These are phyloP conservation scores for Beauveria sp. DNA, from an alignment of 2,329 filamentous ascomycete species.

Conservation along the genomic window DNA sequence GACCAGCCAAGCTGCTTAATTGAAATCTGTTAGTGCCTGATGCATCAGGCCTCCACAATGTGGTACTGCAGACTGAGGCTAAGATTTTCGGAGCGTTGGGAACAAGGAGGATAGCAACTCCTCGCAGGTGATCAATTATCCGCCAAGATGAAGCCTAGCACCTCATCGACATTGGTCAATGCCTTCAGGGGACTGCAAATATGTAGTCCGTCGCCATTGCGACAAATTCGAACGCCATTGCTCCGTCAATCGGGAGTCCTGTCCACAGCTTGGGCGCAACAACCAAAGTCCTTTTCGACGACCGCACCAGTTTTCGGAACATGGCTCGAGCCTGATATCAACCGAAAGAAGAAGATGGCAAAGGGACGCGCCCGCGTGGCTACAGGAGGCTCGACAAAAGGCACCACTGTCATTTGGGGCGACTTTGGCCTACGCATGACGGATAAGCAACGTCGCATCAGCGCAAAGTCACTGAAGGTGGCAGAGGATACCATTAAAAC, in stretches of 20 bases:
- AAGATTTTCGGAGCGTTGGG: conserved; percentile 28
- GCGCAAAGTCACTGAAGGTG: conserved; percentile 76
- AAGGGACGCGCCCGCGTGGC: conserved; percentile 84
- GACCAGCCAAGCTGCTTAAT: conserved; percentile 26
- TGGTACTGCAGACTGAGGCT: neutral
- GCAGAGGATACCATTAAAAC: conserved; percentile 91
- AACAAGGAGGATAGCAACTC: conserved; percentile 10
- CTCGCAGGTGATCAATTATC: conserved; percentile 15
- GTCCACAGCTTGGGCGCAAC: conserved; percentile 21
- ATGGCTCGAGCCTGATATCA: conserved; percentile 74
- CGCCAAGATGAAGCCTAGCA: conserved; percentile 38
- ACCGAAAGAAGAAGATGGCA: conserved; percentile 78
- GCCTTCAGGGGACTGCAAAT: conserved; percentile 45
- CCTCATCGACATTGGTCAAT: conserved; percentile 37
- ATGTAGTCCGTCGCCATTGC: conserved; percentile 30
- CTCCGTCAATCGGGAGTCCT: conserved; percentile 22
- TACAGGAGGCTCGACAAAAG: conserved; percentile 83
- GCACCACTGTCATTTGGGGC: conserved; percentile 93
- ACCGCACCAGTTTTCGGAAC: conserved; percentile 51
- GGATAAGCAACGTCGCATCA: conserved; percentile 88
- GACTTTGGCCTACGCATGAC: conserved; percentile 91
- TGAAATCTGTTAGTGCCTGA: conserved; percentile 16
- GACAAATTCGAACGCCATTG: conserved; percentile 27
- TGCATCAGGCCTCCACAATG: conserved; percentile 18
- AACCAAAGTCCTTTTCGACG: conserved; percentile 60